These are phyloP conservation scores for Dryas octopetala DNA, from an alignment of 306 rosid species.

Conservation along the genomic window DNA sequence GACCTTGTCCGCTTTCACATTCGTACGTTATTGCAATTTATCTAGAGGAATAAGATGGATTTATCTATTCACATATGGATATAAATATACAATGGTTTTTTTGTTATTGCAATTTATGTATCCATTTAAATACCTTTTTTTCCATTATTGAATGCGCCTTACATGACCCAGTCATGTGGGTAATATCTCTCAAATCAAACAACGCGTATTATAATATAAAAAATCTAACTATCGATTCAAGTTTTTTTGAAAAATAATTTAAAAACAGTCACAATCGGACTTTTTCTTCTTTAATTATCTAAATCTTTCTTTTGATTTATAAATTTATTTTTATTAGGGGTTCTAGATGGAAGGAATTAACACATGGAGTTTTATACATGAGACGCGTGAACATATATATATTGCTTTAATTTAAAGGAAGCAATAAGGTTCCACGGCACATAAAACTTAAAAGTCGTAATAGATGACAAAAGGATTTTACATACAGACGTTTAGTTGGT, in stretches of 20 bases:
- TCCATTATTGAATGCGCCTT: not conserved
- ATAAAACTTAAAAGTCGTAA: not conserved
- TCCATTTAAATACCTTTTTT: too few species aligned
- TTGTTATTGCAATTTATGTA: too few species aligned
- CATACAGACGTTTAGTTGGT: not conserved
- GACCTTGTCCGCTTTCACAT: too few species aligned
- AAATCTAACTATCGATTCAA: too few species aligned
- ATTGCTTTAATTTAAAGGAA: not conserved
- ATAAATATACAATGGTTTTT: too few species aligned
- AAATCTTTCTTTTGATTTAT: not conserved
- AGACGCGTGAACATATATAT: not conserved
- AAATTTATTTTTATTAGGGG: not conserved
- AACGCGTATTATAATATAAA: too few species aligned
- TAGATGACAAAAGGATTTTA: not conserved
- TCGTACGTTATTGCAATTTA: too few species aligned
- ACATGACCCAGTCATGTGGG: not conserved
- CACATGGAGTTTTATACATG: not conserved
- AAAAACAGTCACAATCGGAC: not conserved
- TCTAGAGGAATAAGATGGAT: too few species aligned
- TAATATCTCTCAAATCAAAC: not conserved
- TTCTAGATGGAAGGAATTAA: not conserved
- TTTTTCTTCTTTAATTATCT: not conserved
- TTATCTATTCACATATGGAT: too few species aligned
- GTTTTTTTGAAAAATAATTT: not conserved
- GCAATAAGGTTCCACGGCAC: not conserved